Conservation (phyloP, 2,329 filamentous ascomycete species). For the Helicocarpus griseus region DNA sequence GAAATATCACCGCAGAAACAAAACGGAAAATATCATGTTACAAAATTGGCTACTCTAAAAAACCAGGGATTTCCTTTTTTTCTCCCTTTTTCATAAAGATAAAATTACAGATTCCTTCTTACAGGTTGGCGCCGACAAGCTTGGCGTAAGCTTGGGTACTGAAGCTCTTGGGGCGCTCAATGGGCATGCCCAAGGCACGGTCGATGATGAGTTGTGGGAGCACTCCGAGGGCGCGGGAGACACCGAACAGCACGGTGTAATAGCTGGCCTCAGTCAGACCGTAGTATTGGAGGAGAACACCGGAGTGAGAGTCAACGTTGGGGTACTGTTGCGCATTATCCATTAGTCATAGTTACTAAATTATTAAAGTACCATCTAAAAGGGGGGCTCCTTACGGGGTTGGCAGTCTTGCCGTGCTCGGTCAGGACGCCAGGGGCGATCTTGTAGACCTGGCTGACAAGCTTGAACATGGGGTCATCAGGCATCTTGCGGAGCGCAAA, state of each 20-base stretch:
- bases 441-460: conserved; percentile 99
- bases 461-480: conserved; percentile 99
- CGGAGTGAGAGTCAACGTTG: conserved; percentile 97
- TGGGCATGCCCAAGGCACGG: conserved; percentile 90
- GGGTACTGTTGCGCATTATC: conserved; percentile 49
- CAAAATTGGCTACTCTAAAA: not conserved
- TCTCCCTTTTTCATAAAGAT: not conserved
- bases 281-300: conserved; percentile 99
- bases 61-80: not conserved
- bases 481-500: conserved; percentile 91
- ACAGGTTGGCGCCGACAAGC: conserved; percentile 82
- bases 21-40: not conserved
- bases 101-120: conserved; percentile 44
- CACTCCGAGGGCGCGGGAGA: conserved; percentile 94
- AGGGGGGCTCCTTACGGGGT: too few relatives aligned
- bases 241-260: conserved; percentile 99
- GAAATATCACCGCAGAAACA: too few relatives aligned
- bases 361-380: not conserved
- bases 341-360: not conserved
- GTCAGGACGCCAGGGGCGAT: conserved; percentile 95
- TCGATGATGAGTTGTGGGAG: conserved; percentile 99
- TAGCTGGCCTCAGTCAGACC: conserved; percentile 97
- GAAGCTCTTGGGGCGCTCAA: conserved; percentile 98
- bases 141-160: conserved; percentile 94
- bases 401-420: conserved; percentile 98